Percentiles rank a stretch among this genome's conserved stretches.
Conservation (phyloP, 2,329 filamentous ascomycete genomes). For the Pyrenophora teres region DNA sequence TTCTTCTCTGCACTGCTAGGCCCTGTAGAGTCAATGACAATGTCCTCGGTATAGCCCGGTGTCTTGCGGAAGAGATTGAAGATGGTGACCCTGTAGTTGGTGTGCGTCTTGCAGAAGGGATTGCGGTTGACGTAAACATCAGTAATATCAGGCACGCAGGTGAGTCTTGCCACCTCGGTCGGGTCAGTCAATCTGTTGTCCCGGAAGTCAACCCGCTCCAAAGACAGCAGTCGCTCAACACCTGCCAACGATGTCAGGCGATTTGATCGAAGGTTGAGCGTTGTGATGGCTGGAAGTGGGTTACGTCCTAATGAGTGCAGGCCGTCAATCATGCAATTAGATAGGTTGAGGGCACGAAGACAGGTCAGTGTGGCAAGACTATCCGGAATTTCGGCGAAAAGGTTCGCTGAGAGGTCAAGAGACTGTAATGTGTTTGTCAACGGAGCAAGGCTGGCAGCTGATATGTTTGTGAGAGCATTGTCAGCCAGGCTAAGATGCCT, state of each 20-base stretch:
- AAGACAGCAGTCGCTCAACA: slow-evolving; percentile 82
- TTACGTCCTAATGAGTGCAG: slow-evolving; percentile 84
- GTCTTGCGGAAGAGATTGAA: slow-evolving; percentile 95
- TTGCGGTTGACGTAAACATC: slow-evolving; percentile 95
- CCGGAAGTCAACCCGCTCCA: slow-evolving; percentile 87
- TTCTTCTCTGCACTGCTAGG: slow-evolving; percentile 87
- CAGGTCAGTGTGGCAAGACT: slow-evolving; percentile 83
- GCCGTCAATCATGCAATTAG: slow-evolving; percentile 96
- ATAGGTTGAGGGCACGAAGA: slow-evolving; percentile 89
- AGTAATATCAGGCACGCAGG: slow-evolving; percentile 85
- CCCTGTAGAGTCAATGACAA: slow-evolving; percentile 81
- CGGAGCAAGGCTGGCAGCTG: slow-evolving; percentile 74
- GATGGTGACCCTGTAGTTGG: slow-evolving; percentile 83
- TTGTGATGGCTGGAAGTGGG: slow-evolving; percentile 89
- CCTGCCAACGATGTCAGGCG: slow-evolving; percentile 85
- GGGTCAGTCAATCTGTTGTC: slow-evolving; percentile 93
- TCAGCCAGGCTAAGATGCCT: slow-evolving; percentile 90
- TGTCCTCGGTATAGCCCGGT: slow-evolving; percentile 87
- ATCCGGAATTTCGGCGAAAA: slow-evolving; percentile 93
- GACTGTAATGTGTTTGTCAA: slow-evolving; percentile 88
- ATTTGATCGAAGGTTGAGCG: slow-evolving; percentile 88
- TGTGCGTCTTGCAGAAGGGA: slow-evolving; percentile 85
- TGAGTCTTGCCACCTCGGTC: slow-evolving; percentile 84
- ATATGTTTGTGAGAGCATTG: slow-evolving; percentile 83
- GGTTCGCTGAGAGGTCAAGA: slow-evolving; percentile 87